These are phyloP conservation scores for Xerocomellus chrysenteron DNA, from an alignment of 768 basidiomycete genomes.

Conservation along the genomic window DNA sequence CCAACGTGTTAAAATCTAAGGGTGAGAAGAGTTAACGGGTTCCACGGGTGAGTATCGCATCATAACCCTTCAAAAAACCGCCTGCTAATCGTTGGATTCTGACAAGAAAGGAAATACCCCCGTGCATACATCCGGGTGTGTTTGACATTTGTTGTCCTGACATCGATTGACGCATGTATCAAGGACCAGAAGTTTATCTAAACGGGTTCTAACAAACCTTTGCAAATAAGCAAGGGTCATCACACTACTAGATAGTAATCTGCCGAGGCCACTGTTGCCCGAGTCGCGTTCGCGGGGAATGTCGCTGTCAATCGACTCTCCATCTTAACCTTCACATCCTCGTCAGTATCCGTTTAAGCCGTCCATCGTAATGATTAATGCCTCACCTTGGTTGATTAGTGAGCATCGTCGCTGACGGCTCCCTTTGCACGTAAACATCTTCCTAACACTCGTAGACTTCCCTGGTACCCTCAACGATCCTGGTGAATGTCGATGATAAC, in stretches of 20 bases:
- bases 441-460: no score
- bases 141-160: not conserved
- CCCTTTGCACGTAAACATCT: not conserved
- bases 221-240: not conserved
- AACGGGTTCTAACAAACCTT: not conserved
- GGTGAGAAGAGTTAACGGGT: not conserved
- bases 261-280: not conserved
- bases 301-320: not conserved
- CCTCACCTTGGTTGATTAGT: not conserved
- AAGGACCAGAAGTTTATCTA: not conserved
- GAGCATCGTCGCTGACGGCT: not conserved
- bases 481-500: not conserved
- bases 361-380: not conserved
- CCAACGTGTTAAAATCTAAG: not conserved
- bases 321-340: not conserved
- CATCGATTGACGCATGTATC: not conserved
- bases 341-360: not conserved
- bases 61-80: no score
- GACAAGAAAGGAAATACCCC: not conserved
- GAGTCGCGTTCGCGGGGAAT: not conserved
- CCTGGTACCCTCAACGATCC: no score
- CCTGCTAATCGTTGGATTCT: not conserved
- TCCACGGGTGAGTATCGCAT: not conserved
- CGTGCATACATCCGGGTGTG: no score
- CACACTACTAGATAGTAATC: not conserved